Conservation (phyloP, 1,284 basidiomycete genomes). For the Cyathus olla region DNA sequence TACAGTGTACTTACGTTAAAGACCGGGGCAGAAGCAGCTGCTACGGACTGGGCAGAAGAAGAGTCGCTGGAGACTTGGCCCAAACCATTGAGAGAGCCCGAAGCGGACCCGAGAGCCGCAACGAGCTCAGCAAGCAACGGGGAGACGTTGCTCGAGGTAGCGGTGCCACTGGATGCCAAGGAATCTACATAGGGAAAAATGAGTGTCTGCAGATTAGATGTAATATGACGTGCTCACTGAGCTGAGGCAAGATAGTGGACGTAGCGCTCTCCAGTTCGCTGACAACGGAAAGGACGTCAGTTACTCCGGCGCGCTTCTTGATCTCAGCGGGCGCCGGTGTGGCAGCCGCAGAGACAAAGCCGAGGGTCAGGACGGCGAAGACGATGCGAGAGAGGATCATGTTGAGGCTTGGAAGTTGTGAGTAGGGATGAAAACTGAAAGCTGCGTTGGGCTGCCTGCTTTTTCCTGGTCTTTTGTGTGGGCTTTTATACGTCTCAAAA, state of each 20-base stretch:
- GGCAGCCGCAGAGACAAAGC: background rate
- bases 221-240: no score
- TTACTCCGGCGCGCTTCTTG: background rate
- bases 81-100: background rate
- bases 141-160: background rate
- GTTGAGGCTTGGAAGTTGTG: background rate
- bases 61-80: background rate
- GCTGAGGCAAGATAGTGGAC: no score
- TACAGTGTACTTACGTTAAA: background rate
- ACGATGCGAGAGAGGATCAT: background rate
- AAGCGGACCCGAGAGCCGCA: background rate
- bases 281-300: background rate
- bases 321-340: background rate
- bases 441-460: no score
- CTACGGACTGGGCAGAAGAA: no score
- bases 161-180: no score
- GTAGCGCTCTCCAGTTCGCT: background rate
- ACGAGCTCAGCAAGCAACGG: background rate
- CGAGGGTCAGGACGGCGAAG: background rate
- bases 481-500: no score
- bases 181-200: no score
- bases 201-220: no score
- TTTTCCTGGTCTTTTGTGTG: no score
- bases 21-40: no score
- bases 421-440: no score